A percentile compares a stretch with the other conserved stretches of the same genome.
Evolutionary conservation across 176 grass and related monocot species (phyloP).

Genomic region (Ananas comosus): DNA sequence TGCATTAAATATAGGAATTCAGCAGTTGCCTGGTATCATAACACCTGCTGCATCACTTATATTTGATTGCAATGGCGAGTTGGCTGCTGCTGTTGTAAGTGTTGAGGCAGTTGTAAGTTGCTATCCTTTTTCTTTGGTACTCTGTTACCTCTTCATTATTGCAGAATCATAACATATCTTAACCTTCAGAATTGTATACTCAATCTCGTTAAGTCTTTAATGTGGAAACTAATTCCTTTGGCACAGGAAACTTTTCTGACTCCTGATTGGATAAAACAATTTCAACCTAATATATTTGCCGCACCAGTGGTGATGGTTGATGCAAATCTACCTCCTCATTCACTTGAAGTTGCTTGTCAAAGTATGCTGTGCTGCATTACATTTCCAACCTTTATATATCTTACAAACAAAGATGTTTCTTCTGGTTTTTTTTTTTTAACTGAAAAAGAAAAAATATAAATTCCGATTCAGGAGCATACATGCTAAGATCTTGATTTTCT

Average conservation of each 20-base stretch:
- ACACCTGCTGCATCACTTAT: slow-evolving; percentile 87
- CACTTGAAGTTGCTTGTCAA: slow-evolving; percentile 71
- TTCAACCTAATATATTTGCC: slow-evolving; percentile 36
- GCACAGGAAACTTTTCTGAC: slow-evolving; percentile 68
- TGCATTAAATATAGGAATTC: slow-evolving; percentile 52
- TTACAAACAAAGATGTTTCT: background rate
- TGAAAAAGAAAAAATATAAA: background rate
- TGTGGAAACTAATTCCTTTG: slow-evolving; percentile 10
- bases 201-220: background rate
- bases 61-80: slow-evolving; percentile 66
- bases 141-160: background rate
- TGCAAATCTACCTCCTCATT: slow-evolving; percentile 67
- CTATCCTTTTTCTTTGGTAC: slow-evolving; percentile 5
- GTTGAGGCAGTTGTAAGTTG: slow-evolving; percentile 88
- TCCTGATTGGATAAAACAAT: slow-evolving; percentile 60
- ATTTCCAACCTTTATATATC: background rate
- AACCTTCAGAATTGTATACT: background rate
- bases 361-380: slow-evolving; percentile 29
- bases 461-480: background rate
- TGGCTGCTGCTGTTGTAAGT: slow-evolving; percentile 61
- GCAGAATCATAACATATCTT: background rate
- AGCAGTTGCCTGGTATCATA: slow-evolving; percentile 36
- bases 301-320: slow-evolving; percentile 84
- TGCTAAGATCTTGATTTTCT: too few relatives aligned
- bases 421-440: slow-evolving; percentile 12